Evolutionary conservation across 352 stramenopile genomes (phyloP).

Genomic region (Globisporangium paddicum): DNA sequence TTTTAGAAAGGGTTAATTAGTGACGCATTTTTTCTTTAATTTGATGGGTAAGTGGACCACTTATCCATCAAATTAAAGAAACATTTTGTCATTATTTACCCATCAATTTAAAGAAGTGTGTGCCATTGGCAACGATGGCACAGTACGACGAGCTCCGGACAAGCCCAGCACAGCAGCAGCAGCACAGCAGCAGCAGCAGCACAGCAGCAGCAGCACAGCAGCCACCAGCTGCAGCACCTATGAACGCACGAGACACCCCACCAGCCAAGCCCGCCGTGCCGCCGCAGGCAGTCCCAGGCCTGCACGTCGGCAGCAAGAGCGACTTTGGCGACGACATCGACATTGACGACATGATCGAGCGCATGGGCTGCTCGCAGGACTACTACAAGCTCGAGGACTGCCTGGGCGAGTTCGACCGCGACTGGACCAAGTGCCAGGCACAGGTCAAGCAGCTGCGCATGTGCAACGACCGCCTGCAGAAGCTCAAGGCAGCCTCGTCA

Average conservation of each 20-base stretch:
- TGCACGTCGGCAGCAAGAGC: conserved; percentile 81
- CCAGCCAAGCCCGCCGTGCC: not conserved
- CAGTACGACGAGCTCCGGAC: not conserved
- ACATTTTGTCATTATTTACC: not conserved
- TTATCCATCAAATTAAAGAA: not conserved
- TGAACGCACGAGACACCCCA: not conserved
- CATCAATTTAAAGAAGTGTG: no score
- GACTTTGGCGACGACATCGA: conserved; percentile 76
- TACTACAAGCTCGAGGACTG: conserved; percentile 88
- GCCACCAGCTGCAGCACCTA: not conserved
- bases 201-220: not conserved
- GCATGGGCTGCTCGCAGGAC: conserved; percentile 74
- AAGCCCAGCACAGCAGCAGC: not conserved
- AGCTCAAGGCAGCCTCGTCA: conserved; percentile 30
- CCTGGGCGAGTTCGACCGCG: conserved; percentile 69
- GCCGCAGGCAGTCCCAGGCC: conserved; percentile 39
- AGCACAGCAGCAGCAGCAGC: not conserved
- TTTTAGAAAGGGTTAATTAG: no score
- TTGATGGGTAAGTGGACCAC: not conserved
- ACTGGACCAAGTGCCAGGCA: conserved; percentile 85
- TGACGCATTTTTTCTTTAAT: no score
- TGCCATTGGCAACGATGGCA: conserved; percentile 8
- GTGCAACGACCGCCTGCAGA: conserved; percentile 69
- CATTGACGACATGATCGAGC: conserved; percentile 82
- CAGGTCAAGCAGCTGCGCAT: conserved; percentile 73